Evolutionary conservation across 192 early-diverging fungal species (phyloP).

Genomic region (Linderina pennispora): DNA sequence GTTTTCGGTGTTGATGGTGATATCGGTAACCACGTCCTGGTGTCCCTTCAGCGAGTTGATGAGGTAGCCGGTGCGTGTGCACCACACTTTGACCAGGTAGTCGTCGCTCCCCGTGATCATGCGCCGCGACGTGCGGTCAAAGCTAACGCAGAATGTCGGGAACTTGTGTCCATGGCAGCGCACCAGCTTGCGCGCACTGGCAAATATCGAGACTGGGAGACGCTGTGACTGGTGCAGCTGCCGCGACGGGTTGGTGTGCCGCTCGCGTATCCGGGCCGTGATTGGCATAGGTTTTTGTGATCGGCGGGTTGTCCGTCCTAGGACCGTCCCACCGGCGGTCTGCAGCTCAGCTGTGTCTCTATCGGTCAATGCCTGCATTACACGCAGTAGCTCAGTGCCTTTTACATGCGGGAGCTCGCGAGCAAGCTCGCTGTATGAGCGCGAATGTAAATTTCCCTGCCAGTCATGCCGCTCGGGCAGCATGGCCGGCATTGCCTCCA

Average conservation of each 20-base stretch:
- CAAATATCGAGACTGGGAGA: constrained; percentile 14
- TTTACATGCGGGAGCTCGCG: constrained; percentile 21
- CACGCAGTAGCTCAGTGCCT: constrained; percentile 16
- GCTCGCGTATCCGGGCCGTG: too few species aligned
- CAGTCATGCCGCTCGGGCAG: constrained; percentile 67
- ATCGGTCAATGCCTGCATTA: constrained; percentile 17
- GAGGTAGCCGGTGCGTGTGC: constrained; percentile 66
- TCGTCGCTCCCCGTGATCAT: constrained; percentile 87
- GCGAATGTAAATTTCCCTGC: constrained; percentile 52
- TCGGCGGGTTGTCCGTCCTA: too few species aligned
- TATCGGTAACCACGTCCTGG: constrained; percentile 64
- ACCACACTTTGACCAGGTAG: constrained; percentile 81
- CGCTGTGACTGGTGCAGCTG: not conserved
- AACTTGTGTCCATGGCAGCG: constrained; percentile 68
- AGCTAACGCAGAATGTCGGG: constrained; percentile 68
- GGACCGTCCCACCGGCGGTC: constrained; percentile 33
- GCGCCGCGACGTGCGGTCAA: constrained; percentile 66
- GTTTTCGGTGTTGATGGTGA: constrained; percentile 72
- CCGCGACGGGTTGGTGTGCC: not conserved
- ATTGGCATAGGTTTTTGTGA: constrained; percentile 4
- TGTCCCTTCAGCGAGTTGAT: constrained; percentile 82
- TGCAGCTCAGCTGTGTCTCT: constrained; percentile 13
- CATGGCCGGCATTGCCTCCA: constrained; percentile 43
- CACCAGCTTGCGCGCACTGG: constrained; percentile 46
- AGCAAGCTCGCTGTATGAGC: constrained; percentile 55